Conservation (phyloP, 2,329 filamentous ascomycete genomes). For the Sporothrix globosa region DNA sequence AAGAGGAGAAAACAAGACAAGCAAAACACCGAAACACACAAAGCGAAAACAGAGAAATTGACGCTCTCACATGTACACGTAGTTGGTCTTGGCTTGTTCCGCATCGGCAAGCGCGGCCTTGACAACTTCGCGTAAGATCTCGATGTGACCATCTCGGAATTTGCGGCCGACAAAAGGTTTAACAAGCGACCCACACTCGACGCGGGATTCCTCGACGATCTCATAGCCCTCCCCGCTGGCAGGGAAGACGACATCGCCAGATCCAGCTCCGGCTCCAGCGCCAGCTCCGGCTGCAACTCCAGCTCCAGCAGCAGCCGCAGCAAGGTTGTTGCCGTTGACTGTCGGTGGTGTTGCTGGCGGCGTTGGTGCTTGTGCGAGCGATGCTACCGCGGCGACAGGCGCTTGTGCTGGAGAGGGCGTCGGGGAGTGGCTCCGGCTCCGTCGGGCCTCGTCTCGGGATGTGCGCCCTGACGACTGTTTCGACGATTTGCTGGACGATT, state of each 20-base stretch:
- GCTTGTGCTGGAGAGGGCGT: not conserved
- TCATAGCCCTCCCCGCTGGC: slow-evolving; percentile 39
- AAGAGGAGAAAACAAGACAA: not conserved
- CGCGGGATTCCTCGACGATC: slow-evolving; percentile 43
- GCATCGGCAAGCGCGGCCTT: slow-evolving; percentile 37
- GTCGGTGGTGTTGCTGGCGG: slow-evolving; percentile 18
- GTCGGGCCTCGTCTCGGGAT: not conserved
- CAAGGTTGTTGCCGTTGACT: not conserved
- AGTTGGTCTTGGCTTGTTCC: not conserved
- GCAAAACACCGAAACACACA: not conserved
- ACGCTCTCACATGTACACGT: not conserved
- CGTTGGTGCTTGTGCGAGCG: not conserved
- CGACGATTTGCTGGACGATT: slow-evolving; percentile 23
- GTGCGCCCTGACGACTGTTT: slow-evolving; percentile 28
- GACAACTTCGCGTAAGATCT: slow-evolving; percentile 43
- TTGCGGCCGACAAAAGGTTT: slow-evolving; percentile 44
- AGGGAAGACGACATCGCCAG: not conserved
- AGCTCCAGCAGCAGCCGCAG: not conserved
- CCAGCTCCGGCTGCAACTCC: not conserved
- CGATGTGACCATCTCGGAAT: slow-evolving; percentile 42
- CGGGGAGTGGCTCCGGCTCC: slow-evolving; percentile 10
- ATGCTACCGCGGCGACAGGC: not conserved
- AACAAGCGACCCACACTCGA: slow-evolving; percentile 43
- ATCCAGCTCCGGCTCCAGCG: not conserved
- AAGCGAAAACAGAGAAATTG: not conserved